phyloP scores from a whole-genome alignment of 2,329 filamentous ascomycete species.

The Magnaporthiopsis rhizophila region DNA sequence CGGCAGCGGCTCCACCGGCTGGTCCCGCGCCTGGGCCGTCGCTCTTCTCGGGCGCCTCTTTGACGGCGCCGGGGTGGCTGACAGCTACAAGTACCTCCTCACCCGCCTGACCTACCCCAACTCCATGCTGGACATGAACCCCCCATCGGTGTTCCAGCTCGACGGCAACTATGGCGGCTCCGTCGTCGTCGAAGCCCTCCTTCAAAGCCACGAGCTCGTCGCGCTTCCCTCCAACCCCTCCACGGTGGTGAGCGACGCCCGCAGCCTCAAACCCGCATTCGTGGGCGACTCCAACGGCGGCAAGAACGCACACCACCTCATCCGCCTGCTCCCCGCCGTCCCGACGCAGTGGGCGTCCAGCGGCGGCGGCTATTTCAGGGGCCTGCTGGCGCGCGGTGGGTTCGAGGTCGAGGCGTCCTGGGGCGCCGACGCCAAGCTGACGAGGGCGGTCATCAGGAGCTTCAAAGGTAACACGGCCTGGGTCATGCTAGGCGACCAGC shows the following conservation, averaged over 20 bases:
- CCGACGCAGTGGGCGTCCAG: constrained; percentile 1
- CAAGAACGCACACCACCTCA: neutral
- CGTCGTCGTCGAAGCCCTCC: neutral
- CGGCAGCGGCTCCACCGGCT: constrained; percentile 30
- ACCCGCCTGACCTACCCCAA: constrained; percentile 2
- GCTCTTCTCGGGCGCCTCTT: constrained; percentile 31
- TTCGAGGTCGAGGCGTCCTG: constrained; percentile 4
- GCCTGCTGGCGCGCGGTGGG: constrained; percentile 4
- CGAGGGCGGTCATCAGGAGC: constrained; percentile 2
- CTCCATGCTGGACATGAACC: constrained; percentile 18
- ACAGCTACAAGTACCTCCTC: constrained; percentile 23
- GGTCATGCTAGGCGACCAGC: neutral
- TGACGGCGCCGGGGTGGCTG: constrained; percentile 24
- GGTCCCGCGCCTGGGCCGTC: constrained; percentile 35
- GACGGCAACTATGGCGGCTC: constrained; percentile 39
- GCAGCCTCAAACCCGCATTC: too few species aligned
- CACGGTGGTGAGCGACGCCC: neutral
- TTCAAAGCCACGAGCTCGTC: constrained; percentile 4
- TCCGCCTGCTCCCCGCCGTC: constrained; percentile 2
- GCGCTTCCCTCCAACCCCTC: too few species aligned
- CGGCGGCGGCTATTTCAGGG: neutral
- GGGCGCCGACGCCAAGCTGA: constrained; percentile 1
- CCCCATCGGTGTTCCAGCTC: constrained; percentile 36
- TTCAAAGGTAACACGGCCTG: neutral
- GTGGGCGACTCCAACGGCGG: neutral